phyloP scores from a whole-genome alignment of 352 stramenopile genomes.

The Elongisporangium prolatum region DNA sequence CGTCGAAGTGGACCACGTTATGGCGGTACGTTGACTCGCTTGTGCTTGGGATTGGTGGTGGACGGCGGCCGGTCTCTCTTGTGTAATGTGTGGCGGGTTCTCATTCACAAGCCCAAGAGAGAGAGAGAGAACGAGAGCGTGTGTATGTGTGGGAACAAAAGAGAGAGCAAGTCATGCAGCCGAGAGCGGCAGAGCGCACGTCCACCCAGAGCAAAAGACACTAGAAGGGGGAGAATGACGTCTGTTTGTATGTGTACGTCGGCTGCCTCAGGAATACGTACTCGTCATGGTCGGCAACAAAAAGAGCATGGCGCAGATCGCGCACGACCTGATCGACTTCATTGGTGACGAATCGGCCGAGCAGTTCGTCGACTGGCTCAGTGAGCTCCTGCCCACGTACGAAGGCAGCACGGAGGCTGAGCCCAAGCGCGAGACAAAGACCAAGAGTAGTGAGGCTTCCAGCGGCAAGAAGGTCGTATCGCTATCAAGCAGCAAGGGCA shows the following conservation, averaged over 20 bases:
- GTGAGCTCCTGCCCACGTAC: slow-evolving; percentile 41
- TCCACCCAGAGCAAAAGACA: slow-evolving; percentile 22
- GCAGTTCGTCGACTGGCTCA: slow-evolving; percentile 71
- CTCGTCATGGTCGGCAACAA: slow-evolving; percentile 86
- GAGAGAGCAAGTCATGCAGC: background rate
- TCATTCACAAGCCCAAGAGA: background rate
- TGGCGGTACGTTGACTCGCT: slow-evolving; percentile 62
- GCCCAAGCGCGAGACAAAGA: slow-evolving; percentile 61
- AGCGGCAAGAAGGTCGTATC: slow-evolving; percentile 51
- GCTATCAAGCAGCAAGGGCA: slow-evolving; percentile 31
- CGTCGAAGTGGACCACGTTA: slow-evolving; percentile 79
- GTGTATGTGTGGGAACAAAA: slow-evolving; percentile 1
- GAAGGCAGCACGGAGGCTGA: slow-evolving; percentile 12
- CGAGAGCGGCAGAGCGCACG: slow-evolving; percentile 6
- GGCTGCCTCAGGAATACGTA: slow-evolving; percentile 65
- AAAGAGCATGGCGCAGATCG: slow-evolving; percentile 83
- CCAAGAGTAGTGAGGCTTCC: slow-evolving; percentile 35
- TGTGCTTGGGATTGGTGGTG: background rate
- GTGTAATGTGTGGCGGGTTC: background rate
- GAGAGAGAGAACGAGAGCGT: background rate
- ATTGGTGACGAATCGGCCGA: slow-evolving; percentile 76
- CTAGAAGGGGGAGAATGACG: slow-evolving; percentile 18
- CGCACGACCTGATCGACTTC: slow-evolving; percentile 77
- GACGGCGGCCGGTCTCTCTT: slow-evolving; percentile 4
- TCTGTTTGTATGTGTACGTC: slow-evolving; percentile 18